These are phyloP conservation scores for Wickerhamomyces sp. DNA, from an alignment of 1,139 yeast genomes.

Conservation along the genomic window DNA sequence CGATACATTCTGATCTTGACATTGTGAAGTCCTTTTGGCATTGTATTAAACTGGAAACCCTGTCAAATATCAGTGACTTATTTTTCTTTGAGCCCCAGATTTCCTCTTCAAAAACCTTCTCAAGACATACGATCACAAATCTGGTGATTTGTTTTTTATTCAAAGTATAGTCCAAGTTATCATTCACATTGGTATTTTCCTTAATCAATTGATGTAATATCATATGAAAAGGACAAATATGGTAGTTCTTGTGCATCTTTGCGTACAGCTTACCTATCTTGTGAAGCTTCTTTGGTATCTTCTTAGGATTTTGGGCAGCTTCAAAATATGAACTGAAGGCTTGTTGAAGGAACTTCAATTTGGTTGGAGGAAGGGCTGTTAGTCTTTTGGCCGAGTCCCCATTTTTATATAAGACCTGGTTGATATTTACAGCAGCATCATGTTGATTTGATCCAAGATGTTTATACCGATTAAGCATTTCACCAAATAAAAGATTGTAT, in stretches of 20 bases:
- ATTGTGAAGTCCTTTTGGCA: slow-evolving; percentile 32
- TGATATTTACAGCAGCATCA: slow-evolving; percentile 4
- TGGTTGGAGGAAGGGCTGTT: slow-evolving; percentile 11
- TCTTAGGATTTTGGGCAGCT: not conserved
- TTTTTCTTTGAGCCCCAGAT: slow-evolving; percentile 54
- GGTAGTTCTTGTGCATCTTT: slow-evolving; percentile 10
- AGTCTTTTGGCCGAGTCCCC: not conserved
- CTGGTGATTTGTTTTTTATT: slow-evolving; percentile 30
- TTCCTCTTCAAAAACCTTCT: slow-evolving; percentile 45
- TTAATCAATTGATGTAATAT: slow-evolving; percentile 10
- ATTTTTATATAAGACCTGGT: slow-evolving; percentile 10
- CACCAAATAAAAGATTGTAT: slow-evolving; percentile 18
- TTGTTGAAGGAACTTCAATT: slow-evolving; percentile 1
- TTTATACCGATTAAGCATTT: not conserved
- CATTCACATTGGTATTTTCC: slow-evolving; percentile 1
- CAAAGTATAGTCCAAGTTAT: slow-evolving; percentile 20
- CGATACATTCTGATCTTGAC: slow-evolving; percentile 24
- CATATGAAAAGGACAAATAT: slow-evolving; percentile 7
- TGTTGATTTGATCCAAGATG: not conserved
- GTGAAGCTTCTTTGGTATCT: slow-evolving; percentile 7
- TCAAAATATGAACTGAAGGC: slow-evolving; percentile 10
- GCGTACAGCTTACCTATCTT: slow-evolving; percentile 6
- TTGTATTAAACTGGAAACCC: slow-evolving; percentile 36
- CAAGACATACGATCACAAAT: slow-evolving; percentile 38
- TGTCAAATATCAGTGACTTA: slow-evolving; percentile 34